Evolutionary conservation across 441 rosid species (phyloP), one percentile per base, ranked within the genome.

Genomic region (Gossypium lobatum): DNA sequence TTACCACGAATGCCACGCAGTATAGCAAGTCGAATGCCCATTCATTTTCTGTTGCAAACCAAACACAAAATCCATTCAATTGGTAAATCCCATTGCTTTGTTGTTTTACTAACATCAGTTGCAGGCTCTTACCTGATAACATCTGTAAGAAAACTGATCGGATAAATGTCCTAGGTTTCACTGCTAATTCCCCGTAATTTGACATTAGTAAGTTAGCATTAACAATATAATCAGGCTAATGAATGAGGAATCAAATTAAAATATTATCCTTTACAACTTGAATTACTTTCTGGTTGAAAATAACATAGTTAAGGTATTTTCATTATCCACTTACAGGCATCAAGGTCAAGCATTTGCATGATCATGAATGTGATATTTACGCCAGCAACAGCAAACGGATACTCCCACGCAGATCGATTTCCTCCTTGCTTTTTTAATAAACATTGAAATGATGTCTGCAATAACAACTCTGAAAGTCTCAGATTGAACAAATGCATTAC

Each of bases 381-480:
- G 26, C 98, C 98, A 55, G 97, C 98, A 78, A 93, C 98, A 68
- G 98, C 98, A 61, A 93, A 93, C n/a, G 98, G 98, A 71, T 93
- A 93, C 67, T 93, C 97, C 98, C 96, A 93, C 0, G 85, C 95
- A 6, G 97, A 86, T 85, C 95, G 80, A 73, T 89, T 82, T 23
- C 97, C 98, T 58, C 85, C 96, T 45, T 90, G 90, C 83, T 90
- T 93, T 68, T 80, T 82, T 14, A 93, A 75, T 45, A 93, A 80
- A 28, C 75, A 60, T 66, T 93, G 96, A 81, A 89, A 93, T 9
- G 97, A 89, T 69, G 71, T 87, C 98, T 93, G 85, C 79, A 73
- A 73, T 53, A 66, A 6, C 9, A 25, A 17, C 20, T 34, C 7
- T 31, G 13, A 39, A 63, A 18, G 62, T 21, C 64, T 39, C 16